A percentile compares a stretch with the other conserved stretches of the same genome.
These are phyloP conservation scores for Coniochaeta sp. DNA, from an alignment of 2,329 filamentous ascomycete species.

Conservation along the genomic window DNA sequence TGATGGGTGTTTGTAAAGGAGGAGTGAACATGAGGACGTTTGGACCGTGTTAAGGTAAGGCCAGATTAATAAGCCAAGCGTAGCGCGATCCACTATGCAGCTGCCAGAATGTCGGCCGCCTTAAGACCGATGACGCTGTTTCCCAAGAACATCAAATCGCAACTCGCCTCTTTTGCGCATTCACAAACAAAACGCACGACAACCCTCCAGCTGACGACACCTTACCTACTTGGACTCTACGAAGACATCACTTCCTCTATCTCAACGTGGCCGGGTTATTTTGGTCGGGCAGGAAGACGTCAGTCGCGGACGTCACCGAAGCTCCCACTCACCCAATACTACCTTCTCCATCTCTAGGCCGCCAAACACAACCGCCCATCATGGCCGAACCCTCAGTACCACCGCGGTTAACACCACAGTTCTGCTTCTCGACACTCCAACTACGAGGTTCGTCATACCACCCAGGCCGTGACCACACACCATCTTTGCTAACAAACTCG, in stretches of 20 bases:
- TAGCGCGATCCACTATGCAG: too few relatives aligned
- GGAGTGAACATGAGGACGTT: too few relatives aligned
- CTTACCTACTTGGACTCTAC: not conserved
- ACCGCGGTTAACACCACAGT: slow-evolving; percentile 61
- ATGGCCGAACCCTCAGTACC: slow-evolving; percentile 39
- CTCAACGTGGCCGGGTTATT: slow-evolving; percentile 36
- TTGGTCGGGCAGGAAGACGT: slow-evolving; percentile 36
- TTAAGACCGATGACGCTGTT: not conserved
- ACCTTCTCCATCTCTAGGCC: slow-evolving; percentile 4
- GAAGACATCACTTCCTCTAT: not conserved
- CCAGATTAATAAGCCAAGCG: too few relatives aligned
- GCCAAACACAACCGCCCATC: slow-evolving; percentile 17
- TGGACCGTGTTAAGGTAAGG: too few relatives aligned
- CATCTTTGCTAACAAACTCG: slow-evolving; percentile 8
- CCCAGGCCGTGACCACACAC: not conserved
- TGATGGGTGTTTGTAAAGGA: too few relatives aligned
- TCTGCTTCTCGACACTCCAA: slow-evolving; percentile 67
- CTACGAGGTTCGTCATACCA: too few relatives aligned
- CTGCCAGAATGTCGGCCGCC: too few relatives aligned
- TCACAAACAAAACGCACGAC: too few relatives aligned
- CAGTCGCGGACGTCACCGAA: slow-evolving; percentile 28
- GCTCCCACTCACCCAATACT: slow-evolving; percentile 14
- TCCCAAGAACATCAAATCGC: too few relatives aligned
- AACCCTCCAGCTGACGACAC: too few relatives aligned
- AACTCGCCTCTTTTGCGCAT: too few relatives aligned